Percentiles rank a stretch among this genome's conserved stretches.
Evolutionary conservation across 192 early-diverging fungal species (phyloP).

Genomic region (Helicostylum pulchrum): DNA sequence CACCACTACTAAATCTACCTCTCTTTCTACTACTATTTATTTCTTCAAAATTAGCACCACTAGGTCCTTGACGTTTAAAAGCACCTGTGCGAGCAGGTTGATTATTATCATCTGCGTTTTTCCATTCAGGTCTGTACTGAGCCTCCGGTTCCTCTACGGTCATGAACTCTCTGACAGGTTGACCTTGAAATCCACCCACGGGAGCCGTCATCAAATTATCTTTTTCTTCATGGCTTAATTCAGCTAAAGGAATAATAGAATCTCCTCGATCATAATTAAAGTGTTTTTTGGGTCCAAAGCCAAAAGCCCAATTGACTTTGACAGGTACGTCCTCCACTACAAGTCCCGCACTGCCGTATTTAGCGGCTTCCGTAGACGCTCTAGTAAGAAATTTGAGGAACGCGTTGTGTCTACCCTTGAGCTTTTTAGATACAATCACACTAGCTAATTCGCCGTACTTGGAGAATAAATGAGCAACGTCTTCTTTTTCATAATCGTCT

Average conservation of each 20-base stretch:
- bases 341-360: not conserved
- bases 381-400: constrained; percentile 22
- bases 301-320: constrained; percentile 40
- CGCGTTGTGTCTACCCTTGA: constrained; percentile 11
- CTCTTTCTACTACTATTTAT: not conserved
- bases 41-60: not conserved
- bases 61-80: not conserved
- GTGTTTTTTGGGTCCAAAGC: constrained; percentile 36
- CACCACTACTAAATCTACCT: not conserved
- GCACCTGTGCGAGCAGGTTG: not conserved
- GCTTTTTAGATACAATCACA: constrained; percentile 26
- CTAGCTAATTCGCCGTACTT: constrained; percentile 33
- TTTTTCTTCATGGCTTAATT: constrained; percentile 28
- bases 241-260: constrained; percentile 30
- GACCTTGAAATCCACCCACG: constrained; percentile 32
- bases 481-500: constrained; percentile 23
- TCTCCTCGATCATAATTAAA: constrained; percentile 37
- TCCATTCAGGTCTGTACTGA: constrained; percentile 29
- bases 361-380: constrained; percentile 9
- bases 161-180: constrained; percentile 27
- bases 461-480: constrained; percentile 21
- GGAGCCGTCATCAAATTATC: constrained; percentile 20
- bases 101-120: constrained; percentile 7
- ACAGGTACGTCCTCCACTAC: constrained; percentile 13
- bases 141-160: constrained; percentile 38